Evolutionary conservation across 495 filamentous ascomycete genomes (phyloP).

Genomic region (Hypomontagnella submonticulosa): DNA sequence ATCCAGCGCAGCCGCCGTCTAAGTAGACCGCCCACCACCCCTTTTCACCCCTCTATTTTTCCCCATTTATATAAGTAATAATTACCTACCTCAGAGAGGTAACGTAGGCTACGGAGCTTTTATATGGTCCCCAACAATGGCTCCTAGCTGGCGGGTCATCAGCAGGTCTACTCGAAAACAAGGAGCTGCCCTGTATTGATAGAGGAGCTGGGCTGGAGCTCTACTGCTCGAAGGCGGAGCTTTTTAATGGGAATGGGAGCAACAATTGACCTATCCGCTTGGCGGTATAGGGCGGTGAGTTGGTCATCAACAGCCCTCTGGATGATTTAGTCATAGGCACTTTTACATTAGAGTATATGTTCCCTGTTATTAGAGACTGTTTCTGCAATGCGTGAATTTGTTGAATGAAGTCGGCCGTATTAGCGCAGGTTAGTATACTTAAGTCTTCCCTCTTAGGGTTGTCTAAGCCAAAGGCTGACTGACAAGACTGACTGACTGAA

Average conservation of each 20-base stretch:
- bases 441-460: too few species aligned
- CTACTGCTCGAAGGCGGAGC: slow-evolving; percentile 31
- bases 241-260: slow-evolving; percentile 8
- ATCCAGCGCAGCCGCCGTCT: too few species aligned
- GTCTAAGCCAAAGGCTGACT: too few species aligned
- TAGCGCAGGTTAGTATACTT: too few species aligned
- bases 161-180: background rate
- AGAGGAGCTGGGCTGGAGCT: slow-evolving; percentile 22
- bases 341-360: background rate
- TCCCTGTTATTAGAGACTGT: slow-evolving; percentile 1
- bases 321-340: background rate
- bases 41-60: too few species aligned
- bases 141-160: too few species aligned
- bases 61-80: too few species aligned
- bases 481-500: too few species aligned
- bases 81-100: too few species aligned
- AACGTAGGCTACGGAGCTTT: too few species aligned
- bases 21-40: too few species aligned
- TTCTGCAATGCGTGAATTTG: background rate
- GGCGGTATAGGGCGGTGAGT: slow-evolving; percentile 39
- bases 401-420: slow-evolving; percentile 1
- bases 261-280: slow-evolving; percentile 16
- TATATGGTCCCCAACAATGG: too few species aligned
- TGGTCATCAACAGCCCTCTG: slow-evolving; percentile 11
- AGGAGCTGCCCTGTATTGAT: slow-evolving; percentile 22